These are phyloP conservation scores for Pleurotus sapidus DNA, from an alignment of 768 basidiomycete genomes.

Conservation along the genomic window DNA sequence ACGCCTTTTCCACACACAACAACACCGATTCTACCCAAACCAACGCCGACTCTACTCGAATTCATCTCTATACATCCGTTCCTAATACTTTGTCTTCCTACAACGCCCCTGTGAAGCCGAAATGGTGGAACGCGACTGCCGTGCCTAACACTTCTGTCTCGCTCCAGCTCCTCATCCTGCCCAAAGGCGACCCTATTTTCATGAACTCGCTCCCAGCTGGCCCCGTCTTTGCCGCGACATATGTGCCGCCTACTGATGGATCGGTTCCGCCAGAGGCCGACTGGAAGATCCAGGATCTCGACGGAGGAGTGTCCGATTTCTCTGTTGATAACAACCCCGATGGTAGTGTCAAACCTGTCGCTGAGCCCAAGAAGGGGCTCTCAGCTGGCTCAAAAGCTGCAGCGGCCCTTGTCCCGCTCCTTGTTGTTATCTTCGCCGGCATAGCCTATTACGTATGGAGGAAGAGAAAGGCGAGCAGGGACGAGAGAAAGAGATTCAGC, in stretches of 20 bases:
- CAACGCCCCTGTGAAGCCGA: slow-evolving; percentile 47
- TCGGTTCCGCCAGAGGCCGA: slow-evolving; percentile 38
- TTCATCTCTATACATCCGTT: slow-evolving; percentile 60
- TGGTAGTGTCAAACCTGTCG: slow-evolving; percentile 11
- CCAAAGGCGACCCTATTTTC: slow-evolving; percentile 47
- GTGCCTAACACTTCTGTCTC: slow-evolving; percentile 21
- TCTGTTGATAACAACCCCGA: slow-evolving; percentile 33
- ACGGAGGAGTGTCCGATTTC: slow-evolving; percentile 35
- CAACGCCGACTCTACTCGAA: slow-evolving; percentile 22
- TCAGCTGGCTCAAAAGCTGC: slow-evolving; percentile 56
- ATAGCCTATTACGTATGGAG: slow-evolving; percentile 49
- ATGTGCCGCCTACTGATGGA: slow-evolving; percentile 39
- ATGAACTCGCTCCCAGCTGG: slow-evolving; percentile 55
- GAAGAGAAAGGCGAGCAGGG: slow-evolving; percentile 44
- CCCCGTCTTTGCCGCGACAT: slow-evolving; percentile 68
- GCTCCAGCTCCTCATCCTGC: slow-evolving; percentile 62
- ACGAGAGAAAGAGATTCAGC: slow-evolving; percentile 58
- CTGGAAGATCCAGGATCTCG: slow-evolving; percentile 20
- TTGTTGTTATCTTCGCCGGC: slow-evolving; percentile 48
- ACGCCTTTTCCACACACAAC: slow-evolving; percentile 38
- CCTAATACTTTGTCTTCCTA: slow-evolving; percentile 46
- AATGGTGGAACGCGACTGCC: slow-evolving; percentile 52
- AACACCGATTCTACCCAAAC: neutral
- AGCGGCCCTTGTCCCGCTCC: slow-evolving; percentile 62
- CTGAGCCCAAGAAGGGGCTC: slow-evolving; percentile 17